phyloP scores from a whole-genome alignment of 352 stramenopile genomes.

The Blastocystis sp. region DNA sequence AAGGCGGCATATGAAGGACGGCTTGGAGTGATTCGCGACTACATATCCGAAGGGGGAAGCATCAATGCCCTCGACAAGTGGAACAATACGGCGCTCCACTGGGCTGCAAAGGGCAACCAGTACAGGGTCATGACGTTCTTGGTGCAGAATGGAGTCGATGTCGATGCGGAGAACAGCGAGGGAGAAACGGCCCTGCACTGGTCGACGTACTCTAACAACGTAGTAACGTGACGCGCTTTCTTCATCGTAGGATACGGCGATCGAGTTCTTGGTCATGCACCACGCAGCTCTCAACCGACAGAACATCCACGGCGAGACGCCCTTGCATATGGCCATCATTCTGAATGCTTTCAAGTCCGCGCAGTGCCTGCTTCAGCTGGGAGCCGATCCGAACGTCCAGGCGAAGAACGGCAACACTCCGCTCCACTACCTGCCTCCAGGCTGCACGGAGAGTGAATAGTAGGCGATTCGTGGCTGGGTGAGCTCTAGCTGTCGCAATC shows the following conservation, averaged over 20 bases:
- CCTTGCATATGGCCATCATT: constrained; percentile 52
- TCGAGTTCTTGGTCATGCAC: constrained; percentile 51
- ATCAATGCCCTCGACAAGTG: constrained; percentile 65
- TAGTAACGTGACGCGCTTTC: background rate
- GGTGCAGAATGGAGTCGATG: constrained; percentile 44
- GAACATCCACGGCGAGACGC: constrained; percentile 22
- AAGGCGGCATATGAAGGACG: constrained; percentile 33
- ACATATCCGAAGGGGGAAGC: constrained; percentile 26
- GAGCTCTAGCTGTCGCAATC: constrained; percentile 21
- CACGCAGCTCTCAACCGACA: background rate
- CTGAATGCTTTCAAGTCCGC: constrained; percentile 53
- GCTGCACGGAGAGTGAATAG: constrained; percentile 25
- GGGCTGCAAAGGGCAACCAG: constrained; percentile 68
- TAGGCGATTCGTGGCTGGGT: background rate
- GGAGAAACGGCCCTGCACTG: constrained; percentile 61
- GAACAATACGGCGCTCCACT: constrained; percentile 66
- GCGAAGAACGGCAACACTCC: constrained; percentile 47
- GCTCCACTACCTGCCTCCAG: constrained; percentile 32
- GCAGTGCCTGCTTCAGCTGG: constrained; percentile 13
- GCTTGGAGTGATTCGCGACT: constrained; percentile 14
- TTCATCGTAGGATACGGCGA: constrained; percentile 14
- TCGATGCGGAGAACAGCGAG: constrained; percentile 8
- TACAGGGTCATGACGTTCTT: constrained; percentile 3
- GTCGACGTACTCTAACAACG: constrained; percentile 56
- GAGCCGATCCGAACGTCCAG: constrained; percentile 34